Base-by-base conservation (phyloP, 306 rosid genomes). In the Pyrus pyrifolia region DNA sequence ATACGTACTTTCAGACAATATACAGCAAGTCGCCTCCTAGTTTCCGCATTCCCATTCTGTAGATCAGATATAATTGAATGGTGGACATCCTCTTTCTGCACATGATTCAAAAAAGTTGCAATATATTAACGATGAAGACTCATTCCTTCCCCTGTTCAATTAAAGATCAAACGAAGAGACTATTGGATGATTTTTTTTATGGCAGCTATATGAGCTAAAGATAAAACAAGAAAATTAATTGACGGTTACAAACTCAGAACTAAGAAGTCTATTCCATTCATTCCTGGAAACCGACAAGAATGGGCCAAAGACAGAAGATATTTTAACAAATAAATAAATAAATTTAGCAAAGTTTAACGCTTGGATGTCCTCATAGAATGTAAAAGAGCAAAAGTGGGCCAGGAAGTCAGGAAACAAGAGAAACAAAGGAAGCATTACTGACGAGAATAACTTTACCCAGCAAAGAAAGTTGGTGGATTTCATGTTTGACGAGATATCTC, bases 31-130 rank as follows among this genome's bases (percentile, higher is more conserved):
- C 97, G 98, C 83, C 98, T 88, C 86, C 98, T 79, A 69, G 98
- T 95, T 87, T 95, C 98, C 2, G 97, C 89, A 79, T 84, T 95
- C 76, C 98, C 98, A 76, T 95, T 95, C 90, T 95, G 98, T 78
- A 95, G 97, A 89, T 95, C 98, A 15, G 98, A 85, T 81, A 95
- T 95, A 73, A 95, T 95, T 66, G 98, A 95, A 84, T 92, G 97
- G 86, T 95, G 98, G 60, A 95, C 97, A 81, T 95, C 97, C 85
- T 95, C 98, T 83, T 95, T 95, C 98, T 95, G 97, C 83, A 80
- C 38, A 42, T 49, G 29, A 72, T 66, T 42, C 72, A 70, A 66
- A 69, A 61, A 70, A 33, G 38, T 46, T 62, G 75, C 81, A 81
- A 31, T 38, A 79, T 67, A 76, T 83, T 69, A 64, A 64, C 29